A percentile compares a stretch with the other conserved stretches of the same genome.
These are phyloP conservation scores for Drosera capensis DNA, from an alignment of 148 eudicot species.

Conservation along the genomic window DNA sequence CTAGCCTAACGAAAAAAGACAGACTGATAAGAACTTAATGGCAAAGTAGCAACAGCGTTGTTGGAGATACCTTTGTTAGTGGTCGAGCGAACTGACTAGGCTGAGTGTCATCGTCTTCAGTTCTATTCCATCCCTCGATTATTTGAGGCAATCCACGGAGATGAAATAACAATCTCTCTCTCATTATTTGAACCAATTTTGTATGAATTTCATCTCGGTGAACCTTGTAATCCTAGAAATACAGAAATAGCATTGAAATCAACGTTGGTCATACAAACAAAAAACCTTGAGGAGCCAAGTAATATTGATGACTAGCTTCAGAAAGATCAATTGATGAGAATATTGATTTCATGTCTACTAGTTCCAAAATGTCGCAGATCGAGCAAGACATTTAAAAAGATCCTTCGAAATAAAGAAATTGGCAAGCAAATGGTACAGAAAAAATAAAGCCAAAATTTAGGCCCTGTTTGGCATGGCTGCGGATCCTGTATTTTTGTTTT, in stretches of 20 bases:
- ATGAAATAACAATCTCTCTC: conserved; percentile 79
- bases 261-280: neutral
- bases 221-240: conserved; percentile 72
- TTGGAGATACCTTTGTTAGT: conserved; percentile 55
- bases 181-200: conserved; percentile 94
- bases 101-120: conserved; percentile 63
- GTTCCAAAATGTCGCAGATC: no score
- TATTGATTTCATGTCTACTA: no score
- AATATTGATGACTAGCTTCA: no score
- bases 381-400: no score
- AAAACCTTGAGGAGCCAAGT: neutral
- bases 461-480: no score
- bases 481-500: no score
- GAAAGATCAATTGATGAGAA: no score
- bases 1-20: neutral
- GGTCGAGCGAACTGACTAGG: conserved; percentile 86
- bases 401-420: no score
- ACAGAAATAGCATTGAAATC: neutral
- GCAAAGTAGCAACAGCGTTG: neutral
- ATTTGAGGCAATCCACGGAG: conserved; percentile 84
- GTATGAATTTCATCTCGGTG: conserved; percentile 96
- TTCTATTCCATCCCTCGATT: conserved; percentile 77
- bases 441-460: no score
- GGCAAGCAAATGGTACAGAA: no score
- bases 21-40: neutral